Evolutionary conservation across 1,139 yeast genomes (phyloP).

Genomic region (Magnusiomyces clavatus): DNA sequence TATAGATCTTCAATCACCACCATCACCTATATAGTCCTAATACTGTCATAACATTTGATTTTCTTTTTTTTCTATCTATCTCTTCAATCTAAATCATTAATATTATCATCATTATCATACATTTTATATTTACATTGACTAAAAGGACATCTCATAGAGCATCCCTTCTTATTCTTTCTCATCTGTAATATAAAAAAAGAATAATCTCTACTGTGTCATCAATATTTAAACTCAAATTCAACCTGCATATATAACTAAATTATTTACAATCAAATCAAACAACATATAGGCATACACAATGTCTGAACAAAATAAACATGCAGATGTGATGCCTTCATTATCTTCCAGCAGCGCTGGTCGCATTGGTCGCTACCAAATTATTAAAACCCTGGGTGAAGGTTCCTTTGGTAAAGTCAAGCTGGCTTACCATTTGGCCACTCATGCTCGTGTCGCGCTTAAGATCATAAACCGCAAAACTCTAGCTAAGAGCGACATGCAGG

Average conservation of each 20-base stretch:
- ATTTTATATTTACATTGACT: too few relatives aligned
- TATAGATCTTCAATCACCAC: too few relatives aligned
- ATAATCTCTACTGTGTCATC: neutral
- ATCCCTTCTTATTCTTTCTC: neutral
- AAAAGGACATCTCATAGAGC: too few relatives aligned
- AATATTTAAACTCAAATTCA: neutral
- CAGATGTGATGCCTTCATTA: slow-evolving; percentile 23
- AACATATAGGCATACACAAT: neutral
- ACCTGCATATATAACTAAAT: neutral
- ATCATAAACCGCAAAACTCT: slow-evolving; percentile 89
- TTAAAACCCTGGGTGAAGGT: slow-evolving; percentile 93
- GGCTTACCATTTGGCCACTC: slow-evolving; percentile 89
- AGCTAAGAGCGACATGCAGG: slow-evolving; percentile 97
- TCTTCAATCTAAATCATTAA: too few relatives aligned
- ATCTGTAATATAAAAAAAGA: neutral
- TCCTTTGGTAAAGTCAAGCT: slow-evolving; percentile 95
- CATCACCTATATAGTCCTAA: too few relatives aligned
- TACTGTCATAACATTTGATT: too few relatives aligned
- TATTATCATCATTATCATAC: too few relatives aligned
- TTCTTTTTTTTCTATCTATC: too few relatives aligned
- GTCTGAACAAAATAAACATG: neutral
- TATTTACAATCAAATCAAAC: neutral
- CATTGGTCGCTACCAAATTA: slow-evolving; percentile 89
- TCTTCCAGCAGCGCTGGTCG: slow-evolving; percentile 27
- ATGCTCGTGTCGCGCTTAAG: slow-evolving; percentile 89